Evolutionary conservation across 1,284 basidiomycete genomes (phyloP).

Genomic region (Austroboletus sp.): DNA sequence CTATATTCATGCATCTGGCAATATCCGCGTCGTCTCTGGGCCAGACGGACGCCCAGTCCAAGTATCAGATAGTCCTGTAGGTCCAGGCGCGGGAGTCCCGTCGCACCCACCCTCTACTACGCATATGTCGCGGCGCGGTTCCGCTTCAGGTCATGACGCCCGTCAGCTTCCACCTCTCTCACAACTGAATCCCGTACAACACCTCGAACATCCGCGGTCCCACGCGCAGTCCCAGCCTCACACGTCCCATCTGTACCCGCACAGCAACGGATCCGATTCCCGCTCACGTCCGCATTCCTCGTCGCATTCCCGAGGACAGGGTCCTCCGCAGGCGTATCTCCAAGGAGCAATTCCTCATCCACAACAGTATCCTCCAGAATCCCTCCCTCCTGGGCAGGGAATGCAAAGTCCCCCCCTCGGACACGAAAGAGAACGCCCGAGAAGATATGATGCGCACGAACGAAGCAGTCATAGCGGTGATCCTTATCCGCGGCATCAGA

Average conservation of each 20-base stretch:
- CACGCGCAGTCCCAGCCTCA: conserved; percentile 39
- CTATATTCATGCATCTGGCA: conserved; percentile 42
- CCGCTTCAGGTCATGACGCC: conserved; percentile 37
- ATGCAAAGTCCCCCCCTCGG: conserved; percentile 46
- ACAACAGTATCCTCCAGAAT: conserved; percentile 42
- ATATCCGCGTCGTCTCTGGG: conserved; percentile 38
- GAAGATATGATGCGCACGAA: conserved; percentile 41
- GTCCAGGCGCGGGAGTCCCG: conserved; percentile 35
- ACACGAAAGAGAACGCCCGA: conserved; percentile 39
- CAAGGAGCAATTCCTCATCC: conserved; percentile 30
- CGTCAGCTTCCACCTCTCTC: conserved; percentile 48
- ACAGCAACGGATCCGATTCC: conserved; percentile 32
- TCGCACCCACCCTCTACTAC: conserved; percentile 35
- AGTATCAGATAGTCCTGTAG: conserved; percentile 40
- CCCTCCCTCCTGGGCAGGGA: conserved; percentile 38
- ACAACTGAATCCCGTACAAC: conserved; percentile 40
- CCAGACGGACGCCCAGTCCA: conserved; percentile 45
- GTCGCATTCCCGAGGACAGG: conserved; percentile 39
- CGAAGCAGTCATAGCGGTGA: conserved; percentile 26
- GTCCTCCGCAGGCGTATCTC: conserved; percentile 31
- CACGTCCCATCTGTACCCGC: conserved; percentile 31
- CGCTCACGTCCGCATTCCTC: conserved; percentile 42
- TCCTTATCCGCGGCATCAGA: conserved; percentile 30
- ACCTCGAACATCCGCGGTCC: conserved; percentile 33
- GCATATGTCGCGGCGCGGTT: conserved; percentile 34